Conservation (phyloP, 495 filamentous ascomycete species). For the Xanthoparmelia taractica region DNA sequence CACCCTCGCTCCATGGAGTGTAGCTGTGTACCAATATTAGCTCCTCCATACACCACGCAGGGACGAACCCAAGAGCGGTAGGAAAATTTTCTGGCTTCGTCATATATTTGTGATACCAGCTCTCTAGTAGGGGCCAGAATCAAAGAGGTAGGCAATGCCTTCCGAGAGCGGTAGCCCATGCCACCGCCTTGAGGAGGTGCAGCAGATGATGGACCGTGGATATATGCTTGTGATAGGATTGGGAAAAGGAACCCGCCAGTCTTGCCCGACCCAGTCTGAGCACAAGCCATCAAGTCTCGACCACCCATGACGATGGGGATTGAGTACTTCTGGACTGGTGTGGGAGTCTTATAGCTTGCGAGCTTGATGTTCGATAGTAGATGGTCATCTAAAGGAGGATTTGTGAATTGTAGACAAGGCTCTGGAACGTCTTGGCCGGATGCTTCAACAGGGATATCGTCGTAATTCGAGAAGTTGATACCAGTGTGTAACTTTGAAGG, state of each 20-base stretch:
- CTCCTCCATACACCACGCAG: conserved; percentile 98
- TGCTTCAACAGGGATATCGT: conserved; percentile 96
- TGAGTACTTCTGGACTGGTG: conserved; percentile 96
- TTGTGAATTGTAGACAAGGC: conserved; percentile 79
- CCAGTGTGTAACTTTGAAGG: conserved; percentile 90
- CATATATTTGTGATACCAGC: conserved; percentile 96
- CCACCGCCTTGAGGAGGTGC: conserved; percentile 54
- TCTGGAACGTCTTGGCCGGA: conserved; percentile 92
- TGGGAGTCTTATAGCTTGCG: conserved; percentile 87
- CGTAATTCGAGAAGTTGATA: conserved; percentile 99
- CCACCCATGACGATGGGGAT: conserved; percentile 96
- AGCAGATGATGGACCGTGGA: conserved; percentile 64
- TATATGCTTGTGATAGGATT: conserved; percentile 91
- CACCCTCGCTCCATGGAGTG: conserved; percentile 96
- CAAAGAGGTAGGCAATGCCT: conserved; percentile 91
- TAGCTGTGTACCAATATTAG: conserved; percentile 93
- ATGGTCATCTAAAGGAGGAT: conserved; percentile 90
- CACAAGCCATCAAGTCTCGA: conserved; percentile 97
- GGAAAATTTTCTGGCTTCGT: conserved; percentile 94
- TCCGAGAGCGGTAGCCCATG: conserved; percentile 77
- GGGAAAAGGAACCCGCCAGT: conserved; percentile 99
- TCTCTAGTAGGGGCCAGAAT: conserved; percentile 96
- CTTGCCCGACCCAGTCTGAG: conserved; percentile 98
- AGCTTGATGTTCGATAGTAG: conserved; percentile 84
- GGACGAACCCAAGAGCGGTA: conserved; percentile 98